Percentiles rank a stretch among this genome's conserved stretches.
Conservation (phyloP, 1,139 yeast species). For the Meyerozyma guilliermondii region DNA sequence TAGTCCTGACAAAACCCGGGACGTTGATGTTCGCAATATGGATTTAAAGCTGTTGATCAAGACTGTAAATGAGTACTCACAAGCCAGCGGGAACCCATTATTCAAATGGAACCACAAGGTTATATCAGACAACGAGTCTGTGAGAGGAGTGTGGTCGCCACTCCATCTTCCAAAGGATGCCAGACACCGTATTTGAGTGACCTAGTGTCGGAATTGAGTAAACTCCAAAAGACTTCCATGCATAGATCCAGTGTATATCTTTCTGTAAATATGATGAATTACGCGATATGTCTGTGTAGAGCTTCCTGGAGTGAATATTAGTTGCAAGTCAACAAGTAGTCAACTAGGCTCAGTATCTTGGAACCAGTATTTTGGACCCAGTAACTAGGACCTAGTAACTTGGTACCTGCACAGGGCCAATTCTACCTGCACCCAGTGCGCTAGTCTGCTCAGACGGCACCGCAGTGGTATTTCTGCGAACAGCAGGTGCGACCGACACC, state of each 20-base stretch:
- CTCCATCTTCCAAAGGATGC: constrained; percentile 68
- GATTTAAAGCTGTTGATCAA: constrained; percentile 55
- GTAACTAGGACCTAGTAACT: too few species aligned
- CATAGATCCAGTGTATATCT: background rate
- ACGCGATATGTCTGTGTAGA: background rate
- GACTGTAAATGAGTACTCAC: constrained; percentile 52
- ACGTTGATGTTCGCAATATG: constrained; percentile 51
- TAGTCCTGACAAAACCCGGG: constrained; percentile 21
- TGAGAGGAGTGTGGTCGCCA: constrained; percentile 98
- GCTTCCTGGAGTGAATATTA: too few species aligned
- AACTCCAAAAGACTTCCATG: too few species aligned
- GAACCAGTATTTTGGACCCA: too few species aligned
- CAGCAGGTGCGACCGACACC: background rate
- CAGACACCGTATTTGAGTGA: constrained; percentile 57
- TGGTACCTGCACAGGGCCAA: too few species aligned
- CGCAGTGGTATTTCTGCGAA: background rate
- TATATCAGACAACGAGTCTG: constrained; percentile 71
- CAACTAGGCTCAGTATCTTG: too few species aligned
- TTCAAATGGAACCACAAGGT: constrained; percentile 61
- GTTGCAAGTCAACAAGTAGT: too few species aligned
- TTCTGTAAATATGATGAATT: background rate
- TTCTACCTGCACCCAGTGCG: too few species aligned
- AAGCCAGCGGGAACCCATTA: constrained; percentile 35
- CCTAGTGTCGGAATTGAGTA: constrained; percentile 7
- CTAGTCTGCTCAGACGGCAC: background rate